These are phyloP conservation scores for Plasmodium yoelii DNA, from an alignment of 169 alveolate species.

Conservation along the genomic window DNA sequence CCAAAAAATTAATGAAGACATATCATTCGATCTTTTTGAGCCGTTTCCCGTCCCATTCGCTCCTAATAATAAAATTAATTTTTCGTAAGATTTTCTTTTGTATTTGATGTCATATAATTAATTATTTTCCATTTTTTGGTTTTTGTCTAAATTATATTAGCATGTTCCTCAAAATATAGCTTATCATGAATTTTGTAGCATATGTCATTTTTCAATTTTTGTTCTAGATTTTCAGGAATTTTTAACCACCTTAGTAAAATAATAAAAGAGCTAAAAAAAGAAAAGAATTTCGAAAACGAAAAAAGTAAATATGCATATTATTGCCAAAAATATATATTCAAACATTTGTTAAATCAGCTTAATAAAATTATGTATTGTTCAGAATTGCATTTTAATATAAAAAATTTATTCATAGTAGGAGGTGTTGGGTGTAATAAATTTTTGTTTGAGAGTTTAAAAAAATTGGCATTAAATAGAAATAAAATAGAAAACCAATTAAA, in stretches of 20 bases:
- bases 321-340: conserved; percentile 46
- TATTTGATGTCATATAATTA: neutral
- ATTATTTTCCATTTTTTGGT: neutral
- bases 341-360: conserved; percentile 45
- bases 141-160: neutral
- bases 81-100: conserved; percentile 52
- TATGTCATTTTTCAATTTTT: conserved; percentile 1
- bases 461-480: conserved; percentile 20
- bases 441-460: conserved; percentile 31
- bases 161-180: neutral
- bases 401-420: conserved; percentile 62
- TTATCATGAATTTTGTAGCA: no score
- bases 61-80: conserved; percentile 34
- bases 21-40: conserved; percentile 37
- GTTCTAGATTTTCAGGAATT: conserved; percentile 51
- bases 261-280: conserved; percentile 23
- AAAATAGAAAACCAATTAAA: conserved; percentile 33
- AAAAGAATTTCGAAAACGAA: conserved; percentile 58
- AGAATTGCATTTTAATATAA: conserved; percentile 67
- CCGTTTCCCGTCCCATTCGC: conserved; percentile 68
- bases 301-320: conserved; percentile 66
- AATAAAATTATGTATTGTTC: conserved; percentile 70
- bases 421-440: conserved; percentile 71
- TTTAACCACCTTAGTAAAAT: conserved; percentile 59
- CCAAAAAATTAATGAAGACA: conserved; percentile 9